Percentiles rank a stretch among this genome's conserved stretches.
Conservation (phyloP, 352 stramenopile genomes). For the Pythium volutum region DNA sequence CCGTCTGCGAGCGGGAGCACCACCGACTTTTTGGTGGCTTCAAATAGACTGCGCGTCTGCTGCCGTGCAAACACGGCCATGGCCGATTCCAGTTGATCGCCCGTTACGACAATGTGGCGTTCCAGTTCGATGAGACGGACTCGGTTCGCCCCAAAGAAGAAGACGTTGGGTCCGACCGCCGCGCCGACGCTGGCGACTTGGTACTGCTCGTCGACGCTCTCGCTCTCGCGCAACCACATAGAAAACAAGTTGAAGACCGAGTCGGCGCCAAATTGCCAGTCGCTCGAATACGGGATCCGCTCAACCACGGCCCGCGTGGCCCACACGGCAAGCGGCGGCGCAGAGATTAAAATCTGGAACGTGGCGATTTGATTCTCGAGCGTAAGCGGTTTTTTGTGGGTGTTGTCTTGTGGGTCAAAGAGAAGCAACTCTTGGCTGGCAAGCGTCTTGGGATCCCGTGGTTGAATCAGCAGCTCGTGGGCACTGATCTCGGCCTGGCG, state of each 20-base stretch:
- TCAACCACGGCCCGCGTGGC: constrained; percentile 6
- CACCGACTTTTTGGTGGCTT: constrained; percentile 23
- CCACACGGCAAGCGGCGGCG: constrained; percentile 14
- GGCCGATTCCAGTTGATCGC: constrained; percentile 36
- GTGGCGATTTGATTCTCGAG: constrained; percentile 16
- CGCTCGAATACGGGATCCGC: constrained; percentile 4
- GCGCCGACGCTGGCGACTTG: constrained; percentile 17
- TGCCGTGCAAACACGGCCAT: constrained; percentile 54
- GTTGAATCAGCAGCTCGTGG: constrained; percentile 16
- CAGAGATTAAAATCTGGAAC: background rate
- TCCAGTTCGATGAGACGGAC: constrained; percentile 20
- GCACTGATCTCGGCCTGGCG: constrained; percentile 30
- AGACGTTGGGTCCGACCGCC: constrained; percentile 1
- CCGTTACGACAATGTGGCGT: constrained; percentile 39
- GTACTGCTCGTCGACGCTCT: constrained; percentile 7
- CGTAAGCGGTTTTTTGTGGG: background rate
- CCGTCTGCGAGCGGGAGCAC: background rate
- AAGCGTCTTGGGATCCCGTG: constrained; percentile 26
- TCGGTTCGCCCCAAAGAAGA: background rate
- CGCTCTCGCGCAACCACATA: constrained; percentile 14
- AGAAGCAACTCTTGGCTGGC: constrained; percentile 1
- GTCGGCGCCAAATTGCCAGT: constrained; percentile 12
- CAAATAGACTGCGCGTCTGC: constrained; percentile 39
- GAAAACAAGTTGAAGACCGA: background rate
- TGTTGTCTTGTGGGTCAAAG: constrained; percentile 5